phyloP scores from a whole-genome alignment of 2,329 filamentous ascomycete genomes.

The Fusarium nygamai region DNA sequence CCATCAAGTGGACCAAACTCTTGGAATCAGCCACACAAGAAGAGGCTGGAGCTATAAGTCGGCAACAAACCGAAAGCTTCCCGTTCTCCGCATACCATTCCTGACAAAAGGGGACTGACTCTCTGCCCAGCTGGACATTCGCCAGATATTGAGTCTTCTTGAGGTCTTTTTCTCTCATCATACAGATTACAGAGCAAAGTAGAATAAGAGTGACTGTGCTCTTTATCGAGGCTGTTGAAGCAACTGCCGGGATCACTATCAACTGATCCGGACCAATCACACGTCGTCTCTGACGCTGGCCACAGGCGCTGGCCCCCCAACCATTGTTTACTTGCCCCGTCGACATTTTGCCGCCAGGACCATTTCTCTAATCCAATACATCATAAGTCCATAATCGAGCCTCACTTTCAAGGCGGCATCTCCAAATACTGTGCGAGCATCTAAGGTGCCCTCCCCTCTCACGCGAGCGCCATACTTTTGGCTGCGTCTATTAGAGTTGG shows the following conservation, averaged over 20 bases:
- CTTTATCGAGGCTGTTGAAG: neutral
- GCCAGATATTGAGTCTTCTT: neutral
- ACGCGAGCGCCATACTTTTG: slow-evolving; percentile 4
- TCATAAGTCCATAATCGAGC: slow-evolving; percentile 19
- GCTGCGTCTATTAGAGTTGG: slow-evolving; percentile 25
- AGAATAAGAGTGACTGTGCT: neutral
- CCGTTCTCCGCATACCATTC: neutral
- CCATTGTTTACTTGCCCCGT: slow-evolving; percentile 20
- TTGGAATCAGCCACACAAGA: slow-evolving; percentile 16
- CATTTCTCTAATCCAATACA: neutral
- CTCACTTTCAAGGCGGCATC: slow-evolving; percentile 29
- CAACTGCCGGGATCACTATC: slow-evolving; percentile 8
- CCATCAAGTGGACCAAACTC: slow-evolving; percentile 20
- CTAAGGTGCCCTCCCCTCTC: neutral
- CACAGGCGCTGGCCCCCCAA: slow-evolving; percentile 34
- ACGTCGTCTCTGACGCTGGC: slow-evolving; percentile 3
- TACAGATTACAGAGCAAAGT: neutral
- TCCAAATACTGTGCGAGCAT: neutral
- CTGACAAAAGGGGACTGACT: neutral
- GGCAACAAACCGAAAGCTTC: slow-evolving; percentile 3
- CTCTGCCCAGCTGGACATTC: neutral
- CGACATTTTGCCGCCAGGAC: slow-evolving; percentile 12
- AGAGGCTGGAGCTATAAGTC: slow-evolving; percentile 17
- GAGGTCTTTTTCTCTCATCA: neutral
- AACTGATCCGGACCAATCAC: slow-evolving; percentile 29